A percentile compares a stretch with the other conserved stretches of the same genome.
phyloP scores from a whole-genome alignment of 257 asterid genomes.

The Solanum lignicaule region DNA sequence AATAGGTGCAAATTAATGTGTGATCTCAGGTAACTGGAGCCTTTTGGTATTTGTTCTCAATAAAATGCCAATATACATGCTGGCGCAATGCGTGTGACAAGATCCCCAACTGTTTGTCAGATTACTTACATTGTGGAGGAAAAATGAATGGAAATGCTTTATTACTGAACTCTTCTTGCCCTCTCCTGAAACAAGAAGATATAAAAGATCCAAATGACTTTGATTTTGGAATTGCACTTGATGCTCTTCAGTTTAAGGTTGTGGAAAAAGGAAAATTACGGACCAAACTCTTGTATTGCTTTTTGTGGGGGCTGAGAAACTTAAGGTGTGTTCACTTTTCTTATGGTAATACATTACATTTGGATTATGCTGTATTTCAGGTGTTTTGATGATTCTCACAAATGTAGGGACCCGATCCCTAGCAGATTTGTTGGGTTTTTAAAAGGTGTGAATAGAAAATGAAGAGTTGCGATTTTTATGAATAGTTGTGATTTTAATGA shows the following conservation, averaged over 20 bases:
- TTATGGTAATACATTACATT: background rate
- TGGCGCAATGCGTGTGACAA: slow-evolving; percentile 33
- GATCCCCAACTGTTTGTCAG: background rate
- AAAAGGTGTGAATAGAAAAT: too few species aligned
- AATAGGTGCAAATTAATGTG: background rate
- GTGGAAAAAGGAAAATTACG: slow-evolving; percentile 22
- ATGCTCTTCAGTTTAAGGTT: slow-evolving; percentile 42
- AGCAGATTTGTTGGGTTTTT: too few species aligned
- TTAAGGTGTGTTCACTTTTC: slow-evolving; percentile 32
- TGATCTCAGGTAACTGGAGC: slow-evolving; percentile 39
- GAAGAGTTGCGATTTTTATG: too few species aligned
- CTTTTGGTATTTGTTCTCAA: slow-evolving; percentile 46
- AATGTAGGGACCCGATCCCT: too few species aligned
- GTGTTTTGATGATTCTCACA: too few species aligned
- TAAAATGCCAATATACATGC: slow-evolving; percentile 47
- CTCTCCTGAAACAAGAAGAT: slow-evolving; percentile 23
- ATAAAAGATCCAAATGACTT: slow-evolving; percentile 20
- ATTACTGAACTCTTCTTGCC: slow-evolving; percentile 33
- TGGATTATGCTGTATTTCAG: too few species aligned
- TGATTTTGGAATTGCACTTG: slow-evolving; percentile 59
- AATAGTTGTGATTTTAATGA: too few species aligned
- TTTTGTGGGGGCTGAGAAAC: slow-evolving; percentile 71
- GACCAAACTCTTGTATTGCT: slow-evolving; percentile 38
- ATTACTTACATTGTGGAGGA: slow-evolving; percentile 24
- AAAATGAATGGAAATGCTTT: background rate